Percentiles rank a stretch among this genome's conserved stretches.
Evolutionary conservation across 2,329 filamentous ascomycete species (phyloP).

Genomic region (Cercospora nicotianae): DNA sequence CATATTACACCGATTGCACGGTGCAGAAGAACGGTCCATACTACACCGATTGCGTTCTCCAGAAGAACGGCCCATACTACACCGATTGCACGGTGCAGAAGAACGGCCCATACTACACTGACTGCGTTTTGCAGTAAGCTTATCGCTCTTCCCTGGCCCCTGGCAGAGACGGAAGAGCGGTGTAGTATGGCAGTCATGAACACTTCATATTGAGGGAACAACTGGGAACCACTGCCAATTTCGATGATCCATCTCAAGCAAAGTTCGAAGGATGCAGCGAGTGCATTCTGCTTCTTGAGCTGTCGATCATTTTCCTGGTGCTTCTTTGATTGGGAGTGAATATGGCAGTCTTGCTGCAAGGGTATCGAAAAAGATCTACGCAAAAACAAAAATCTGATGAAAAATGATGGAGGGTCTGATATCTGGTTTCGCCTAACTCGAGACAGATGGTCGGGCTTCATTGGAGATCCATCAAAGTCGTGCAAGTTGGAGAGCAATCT

Average conservation of each 20-base stretch:
- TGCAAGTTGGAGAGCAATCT: not conserved
- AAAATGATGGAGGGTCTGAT: slow-evolving; percentile 1
- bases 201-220: not conserved
- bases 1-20: no score
- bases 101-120: not conserved
- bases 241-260: not conserved
- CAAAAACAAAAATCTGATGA: not conserved
- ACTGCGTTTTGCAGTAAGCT: not conserved
- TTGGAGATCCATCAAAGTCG: not conserved
- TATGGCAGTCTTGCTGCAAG: not conserved
- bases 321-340: not conserved
- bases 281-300: slow-evolving; percentile 1
- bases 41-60: no score
- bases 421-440: not conserved
- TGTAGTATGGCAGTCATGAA: not conserved
- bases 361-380: not conserved
- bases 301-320: not conserved
- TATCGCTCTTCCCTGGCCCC: not conserved
- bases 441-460: not conserved
- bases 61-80: not conserved
- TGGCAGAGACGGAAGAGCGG: not conserved
- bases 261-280: not conserved
- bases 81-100: not conserved
- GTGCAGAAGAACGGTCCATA: no score
- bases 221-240: not conserved